Evolutionary conservation across 176 grass and related monocot species (phyloP), one percentile per base, ranked within the genome.

Genomic region (Rhynchospora breviuscula): DNA sequence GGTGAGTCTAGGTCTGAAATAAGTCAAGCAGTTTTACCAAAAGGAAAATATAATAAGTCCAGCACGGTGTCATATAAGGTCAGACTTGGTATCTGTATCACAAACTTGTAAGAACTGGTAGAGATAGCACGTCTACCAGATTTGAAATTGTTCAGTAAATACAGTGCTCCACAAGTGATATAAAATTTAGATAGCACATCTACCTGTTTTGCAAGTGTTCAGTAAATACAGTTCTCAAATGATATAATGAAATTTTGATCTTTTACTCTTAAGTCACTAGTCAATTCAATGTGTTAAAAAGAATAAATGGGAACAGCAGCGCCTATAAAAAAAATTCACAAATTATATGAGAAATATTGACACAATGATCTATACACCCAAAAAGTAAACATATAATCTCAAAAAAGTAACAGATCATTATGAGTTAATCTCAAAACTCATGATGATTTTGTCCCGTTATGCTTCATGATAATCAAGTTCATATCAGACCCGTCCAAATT

Each of bases 401-500:
- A 14, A 10, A 68, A 85, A n/a, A n/a, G n/a, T n/a, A n/a, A n/a
- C n/a, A n/a, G n/a, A n/a, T n/a, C n/a, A n/a, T n/a, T n/a, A n/a
- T n/a, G n/a, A n/a, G n/a, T n/a, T 56, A 17, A 84, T 35, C 12
- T n/a, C 44, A 14, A 10, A 68, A 85, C 89, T 83, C 89, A 80
- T 70, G 8, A 25, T 65, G 44, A 11, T 63, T 73, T 80, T 31
- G 71, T 91, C 59, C 86, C 83, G 81, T 91, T 95, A 45, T 78
- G 90, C 89, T 59, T 91, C 56, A 93, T 87, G 44, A 91, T 81
- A 15, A 91, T 56, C 59, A 90, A 23, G 80, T 35, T 89, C 84
- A 82, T 72, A 59, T 67, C 52, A 10, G 86, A 88, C 18, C 88
- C 87, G 79, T 82, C 56, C 52, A 95, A 83, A 59, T 81, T 85